Conservation (phyloP, 108 stramenopile species). For the Cyclotella kingstonii region DNA sequence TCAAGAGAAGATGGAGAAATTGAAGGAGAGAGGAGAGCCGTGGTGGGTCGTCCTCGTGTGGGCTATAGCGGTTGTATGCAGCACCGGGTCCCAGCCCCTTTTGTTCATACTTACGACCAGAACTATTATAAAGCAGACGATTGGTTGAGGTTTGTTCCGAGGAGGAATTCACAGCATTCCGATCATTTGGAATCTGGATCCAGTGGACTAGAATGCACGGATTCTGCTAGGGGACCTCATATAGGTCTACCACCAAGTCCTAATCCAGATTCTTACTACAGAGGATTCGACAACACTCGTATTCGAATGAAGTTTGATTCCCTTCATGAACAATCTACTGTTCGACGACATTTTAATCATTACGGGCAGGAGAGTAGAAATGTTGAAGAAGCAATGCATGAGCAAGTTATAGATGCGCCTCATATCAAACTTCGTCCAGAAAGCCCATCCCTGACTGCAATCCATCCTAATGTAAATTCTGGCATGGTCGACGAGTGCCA, state of each 20-base stretch:
- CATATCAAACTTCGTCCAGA: too few species aligned
- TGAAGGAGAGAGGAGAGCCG: not conserved
- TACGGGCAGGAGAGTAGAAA: not conserved
- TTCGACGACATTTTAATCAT: too few species aligned
- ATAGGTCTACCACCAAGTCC: not conserved
- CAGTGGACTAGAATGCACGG: not conserved
- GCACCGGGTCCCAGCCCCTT: not conserved
- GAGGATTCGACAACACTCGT: conserved; percentile 36
- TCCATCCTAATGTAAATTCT: too few species aligned
- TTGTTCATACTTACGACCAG: conserved; percentile 12
- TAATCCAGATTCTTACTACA: conserved; percentile 18
- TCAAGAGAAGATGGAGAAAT: not conserved
- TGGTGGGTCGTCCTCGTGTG: not conserved
- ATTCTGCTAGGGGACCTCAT: not conserved
- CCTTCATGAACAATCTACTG: not conserved
- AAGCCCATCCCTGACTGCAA: too few species aligned
- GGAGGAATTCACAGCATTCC: not conserved
- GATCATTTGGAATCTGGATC: not conserved
- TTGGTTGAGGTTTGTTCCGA: conserved; percentile 26
- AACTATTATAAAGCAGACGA: conserved; percentile 24
- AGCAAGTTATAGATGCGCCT: too few species aligned
- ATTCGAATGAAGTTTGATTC: conserved; percentile 19
- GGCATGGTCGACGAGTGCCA: too few species aligned
- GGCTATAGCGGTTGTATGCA: conserved; percentile 7
- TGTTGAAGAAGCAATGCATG: conserved; percentile 1